Base-by-base conservation (phyloP, 1,284 basidiomycete genomes). In the Fomitopsis schrenkii region DNA sequence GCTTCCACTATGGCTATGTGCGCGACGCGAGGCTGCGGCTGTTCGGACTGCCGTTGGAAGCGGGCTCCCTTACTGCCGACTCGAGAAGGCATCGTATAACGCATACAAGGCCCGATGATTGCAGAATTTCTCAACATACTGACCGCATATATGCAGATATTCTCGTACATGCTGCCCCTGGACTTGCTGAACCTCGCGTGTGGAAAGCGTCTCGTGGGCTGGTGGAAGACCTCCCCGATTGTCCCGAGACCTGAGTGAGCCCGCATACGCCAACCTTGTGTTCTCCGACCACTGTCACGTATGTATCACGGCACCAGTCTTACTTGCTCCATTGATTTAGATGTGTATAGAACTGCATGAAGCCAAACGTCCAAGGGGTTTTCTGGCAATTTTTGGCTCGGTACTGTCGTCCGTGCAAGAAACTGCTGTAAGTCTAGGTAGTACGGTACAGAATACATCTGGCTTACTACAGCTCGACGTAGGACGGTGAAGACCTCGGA, bases 131-230 rank as follows among this genome's bases (percentile, higher is more conserved):
- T 2, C 30, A 33, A 5, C 10, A 28, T 19, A 9, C 44, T 46
- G 44, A 15, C 38, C 44, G 44, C 38, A 36, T 30, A 26, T 22
- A 17, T 15, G 14, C 41, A 83, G 80, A 78, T 82, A 63, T 77
- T 81, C 59, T 72, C 75, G 14, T 73, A 78, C 59, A 70, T 83
- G 44, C 67, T 68, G 55, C 80, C 82, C 1, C 62, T 73, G 36
- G 82, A 84, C 63, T 67, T 83, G 41, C 70, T 82, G 5, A 65
- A 69, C 61, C 72, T 81, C 3, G 75, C 14, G 73, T 83, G 12
- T 84, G 83, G 83, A 77, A 75, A 62, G 63, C 19, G 3, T 42
- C 60, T 19, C 30, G 55, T 10, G 5, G 40, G 7, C 14, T n/a
- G 2, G 22, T 53, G 7, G 44, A 17, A 9, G 44, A 48, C 10